Base-by-base conservation (phyloP, 179 eudicot species). In the Drosera spatulata region DNA sequence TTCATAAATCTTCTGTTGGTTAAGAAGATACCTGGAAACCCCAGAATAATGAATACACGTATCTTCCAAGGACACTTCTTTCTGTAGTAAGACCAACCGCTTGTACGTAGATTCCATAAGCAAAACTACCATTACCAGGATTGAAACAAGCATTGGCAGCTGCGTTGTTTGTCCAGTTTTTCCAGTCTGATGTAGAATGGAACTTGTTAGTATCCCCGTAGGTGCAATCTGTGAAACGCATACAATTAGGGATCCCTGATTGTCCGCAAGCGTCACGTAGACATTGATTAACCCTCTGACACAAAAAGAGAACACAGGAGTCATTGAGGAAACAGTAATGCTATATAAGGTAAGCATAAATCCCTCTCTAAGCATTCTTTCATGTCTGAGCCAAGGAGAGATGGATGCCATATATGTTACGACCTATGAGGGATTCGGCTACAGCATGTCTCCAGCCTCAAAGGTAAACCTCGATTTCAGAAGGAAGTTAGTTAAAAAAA, bases 201-300 rank as follows among this genome's bases (percentile, higher is more conserved):
- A 67, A 41, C 1, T 47, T 56, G 2, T 5, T 4, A 9, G 53
- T 50, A 63, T 66, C 4, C 41, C 82, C 79, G 71, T 66, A 70
- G 7, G 87, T 93, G 50, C 96, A 88, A 60, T 85, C 94, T n/a
- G 79, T 81, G 64, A 81, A 81, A 7, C 54, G n/a, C 76, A 7
- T 69, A 58, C 90, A 84, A 0, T 0, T 37, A 0, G 2, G 1
- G 9, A 66, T 50, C 33, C 64, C 53, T 50, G 82, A 75, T 7
- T 47, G 8, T 47, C 44, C 74, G 61, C 96, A 88, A 11, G 85
- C 87, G 74, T 76, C 73, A 59, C 87, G 80, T 59, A 88, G 77
- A 66, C 96, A 87, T 60, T 82, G 86, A 64, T 87, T 87, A 58
- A 87, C 96, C 77, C 91, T 79, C 96, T 87, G 69, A 37, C 38